Evolutionary conservation across 225 moss, liverwort and hornwort genomes (phyloP).

Genomic region (Climacium dendroides): DNA sequence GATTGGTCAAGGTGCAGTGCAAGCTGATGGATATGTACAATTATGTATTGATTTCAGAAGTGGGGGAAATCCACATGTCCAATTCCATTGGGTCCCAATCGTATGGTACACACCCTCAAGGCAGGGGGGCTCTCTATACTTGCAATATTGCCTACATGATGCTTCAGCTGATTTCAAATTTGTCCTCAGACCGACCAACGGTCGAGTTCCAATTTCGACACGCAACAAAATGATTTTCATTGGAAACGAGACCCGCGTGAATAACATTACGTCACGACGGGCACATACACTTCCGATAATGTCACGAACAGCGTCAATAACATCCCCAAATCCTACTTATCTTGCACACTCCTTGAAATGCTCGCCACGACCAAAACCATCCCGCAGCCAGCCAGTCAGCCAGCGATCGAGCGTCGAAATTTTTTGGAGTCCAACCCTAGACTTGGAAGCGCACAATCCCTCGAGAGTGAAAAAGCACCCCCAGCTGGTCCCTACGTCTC

Average conservation of each 20-base stretch:
- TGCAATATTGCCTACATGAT: not conserved
- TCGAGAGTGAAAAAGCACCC: not conserved
- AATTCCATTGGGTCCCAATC: not conserved
- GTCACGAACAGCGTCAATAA: slow-evolving; percentile 3
- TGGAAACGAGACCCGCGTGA: not conserved
- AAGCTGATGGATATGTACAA: not conserved
- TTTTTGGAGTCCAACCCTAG: not conserved
- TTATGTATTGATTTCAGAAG: not conserved
- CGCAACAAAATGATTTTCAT: not conserved
- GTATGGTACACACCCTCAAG: not conserved
- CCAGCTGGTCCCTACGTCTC: not conserved
- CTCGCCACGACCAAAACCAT: not conserved
- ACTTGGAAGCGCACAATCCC: not conserved
- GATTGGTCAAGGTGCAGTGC: not conserved
- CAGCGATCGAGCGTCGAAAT: not conserved
- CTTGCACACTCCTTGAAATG: not conserved
- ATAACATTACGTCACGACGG: not conserved
- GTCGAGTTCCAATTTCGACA: not conserved
- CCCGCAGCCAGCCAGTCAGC: not conserved
- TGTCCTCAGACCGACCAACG: not conserved
- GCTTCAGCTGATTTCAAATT: not conserved
- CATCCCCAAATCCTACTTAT: not conserved
- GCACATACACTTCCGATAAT: not conserved
- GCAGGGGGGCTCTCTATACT: not conserved
- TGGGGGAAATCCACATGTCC: not conserved